phyloP scores from a whole-genome alignment of 495 filamentous ascomycete genomes.

The Aspergillus ellipticus region DNA sequence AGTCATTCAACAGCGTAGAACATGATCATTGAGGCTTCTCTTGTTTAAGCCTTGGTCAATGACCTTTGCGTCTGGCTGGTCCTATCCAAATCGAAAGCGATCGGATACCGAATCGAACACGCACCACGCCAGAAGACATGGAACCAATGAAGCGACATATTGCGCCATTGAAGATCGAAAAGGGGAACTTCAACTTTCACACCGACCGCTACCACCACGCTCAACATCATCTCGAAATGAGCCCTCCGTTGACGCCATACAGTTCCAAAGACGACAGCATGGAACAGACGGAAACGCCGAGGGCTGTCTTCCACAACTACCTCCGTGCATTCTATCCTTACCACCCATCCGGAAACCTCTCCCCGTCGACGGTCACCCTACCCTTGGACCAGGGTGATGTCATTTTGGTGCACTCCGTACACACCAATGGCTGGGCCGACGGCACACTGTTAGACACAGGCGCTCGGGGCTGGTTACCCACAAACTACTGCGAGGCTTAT shows the following conservation, averaged over 20 bases:
- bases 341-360: constrained; percentile 70
- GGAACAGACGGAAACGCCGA: constrained; percentile 42
- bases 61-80: constrained; percentile 24
- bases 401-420: constrained; percentile 92
- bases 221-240: constrained; percentile 50
- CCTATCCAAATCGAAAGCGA: constrained; percentile 7
- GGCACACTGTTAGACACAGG: constrained; percentile 89
- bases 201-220: constrained; percentile 28
- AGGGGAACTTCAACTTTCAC: constrained; percentile 49
- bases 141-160: constrained; percentile 52
- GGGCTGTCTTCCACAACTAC: constrained; percentile 85
- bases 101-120: constrained; percentile 7
- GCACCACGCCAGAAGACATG: constrained; percentile 25
- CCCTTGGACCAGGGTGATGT: constrained; percentile 88
- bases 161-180: constrained; percentile 70
- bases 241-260: constrained; percentile 71
- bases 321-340: constrained; percentile 95
- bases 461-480: constrained; percentile 92
- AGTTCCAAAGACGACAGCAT: constrained; percentile 53
- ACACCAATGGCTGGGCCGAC: constrained; percentile 98
- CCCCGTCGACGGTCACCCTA: constrained; percentile 74
- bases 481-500: constrained; percentile 96
- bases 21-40: constrained; percentile 31
- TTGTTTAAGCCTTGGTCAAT: constrained; percentile 35
- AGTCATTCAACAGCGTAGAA: constrained; percentile 8